Evolutionary conservation across 441 rosid genomes (phyloP).

Genomic region (Pelargonium australe): DNA sequence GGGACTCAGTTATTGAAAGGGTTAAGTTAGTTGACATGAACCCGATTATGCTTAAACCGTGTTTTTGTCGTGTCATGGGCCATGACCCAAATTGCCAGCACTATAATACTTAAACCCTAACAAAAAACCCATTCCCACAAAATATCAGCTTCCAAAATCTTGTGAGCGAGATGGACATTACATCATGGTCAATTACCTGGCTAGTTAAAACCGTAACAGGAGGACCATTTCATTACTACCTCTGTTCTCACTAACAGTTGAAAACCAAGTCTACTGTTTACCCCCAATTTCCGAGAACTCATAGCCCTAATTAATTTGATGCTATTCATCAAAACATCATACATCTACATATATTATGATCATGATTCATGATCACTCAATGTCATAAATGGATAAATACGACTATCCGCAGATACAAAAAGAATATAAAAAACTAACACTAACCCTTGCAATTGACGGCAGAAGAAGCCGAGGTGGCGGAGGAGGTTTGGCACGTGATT

Average conservation of each 20-base stretch:
- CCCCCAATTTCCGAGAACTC: background rate
- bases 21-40: too few species aligned
- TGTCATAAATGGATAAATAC: background rate
- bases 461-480: conserved; percentile 47
- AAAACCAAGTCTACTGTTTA: background rate
- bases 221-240: background rate
- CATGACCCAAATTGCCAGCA: too few species aligned
- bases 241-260: background rate
- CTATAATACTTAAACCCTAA: too few species aligned
- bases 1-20: too few species aligned
- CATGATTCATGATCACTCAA: background rate
- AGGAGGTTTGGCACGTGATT: conserved; percentile 61
- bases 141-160: background rate
- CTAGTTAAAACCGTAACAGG: background rate
- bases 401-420: background rate
- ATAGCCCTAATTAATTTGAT: background rate
- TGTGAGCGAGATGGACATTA: background rate
- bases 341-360: background rate
- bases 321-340: background rate
- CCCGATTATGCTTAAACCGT: background rate
- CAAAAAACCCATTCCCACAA: background rate
- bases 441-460: conserved; percentile 45
- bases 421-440: background rate
- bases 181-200: background rate
- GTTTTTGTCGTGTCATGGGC: too few species aligned